Evolutionary conservation across 1,284 basidiomycete species (phyloP), one percentile per base, ranked within the genome.

Genomic region (Ganoderma sp.): DNA sequence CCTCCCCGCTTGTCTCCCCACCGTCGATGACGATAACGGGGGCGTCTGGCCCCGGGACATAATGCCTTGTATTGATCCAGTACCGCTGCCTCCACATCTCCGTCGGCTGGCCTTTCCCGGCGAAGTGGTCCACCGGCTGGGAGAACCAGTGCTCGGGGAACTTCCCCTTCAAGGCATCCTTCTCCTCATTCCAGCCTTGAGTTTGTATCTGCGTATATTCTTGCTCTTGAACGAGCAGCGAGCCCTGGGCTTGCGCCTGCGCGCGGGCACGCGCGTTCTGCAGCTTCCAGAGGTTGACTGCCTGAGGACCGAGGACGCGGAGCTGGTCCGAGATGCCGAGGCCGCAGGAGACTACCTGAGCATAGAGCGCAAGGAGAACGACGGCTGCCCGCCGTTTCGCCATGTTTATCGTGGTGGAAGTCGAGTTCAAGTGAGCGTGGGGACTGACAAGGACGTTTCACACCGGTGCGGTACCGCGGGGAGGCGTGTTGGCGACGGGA

Each of bases 11-110:
- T 3, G 93, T 95, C 81, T 97, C 95, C 10, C 95, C 95, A 25
- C 93, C 92, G 77, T 96, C 92, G 61, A 96, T 80, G 12, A 95
- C 85, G 75, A 93, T 89, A 34, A 97, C 90, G 0, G 95, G 95
- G 5, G 89, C 91, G 59, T 89, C 88, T 1, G 85, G 81, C 14
- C 89, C 85, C 0, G 90, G 84, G 68, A 87, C 84, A 79, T 97
- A 98, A 78, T 94, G 89, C 42, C 91, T 87, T n/a, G 87, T 87
- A 76, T 91, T 96, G 60, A 96, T 84, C 95, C 96, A 99, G 81
- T 96, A 98, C 34, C 93, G 85, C 75, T 94, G 92, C 61, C 81
- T 79, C 78, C 90, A 94, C 2, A 85, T 89, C 61, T 84, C 83
- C 43, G 81, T 80, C 25, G 3, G 6, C n/a, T 81, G 58, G 61